Percentiles rank a stretch among this genome's conserved stretches.
Conservation (phyloP, 148 eudicot species). For the Camellia granthamiana region DNA sequence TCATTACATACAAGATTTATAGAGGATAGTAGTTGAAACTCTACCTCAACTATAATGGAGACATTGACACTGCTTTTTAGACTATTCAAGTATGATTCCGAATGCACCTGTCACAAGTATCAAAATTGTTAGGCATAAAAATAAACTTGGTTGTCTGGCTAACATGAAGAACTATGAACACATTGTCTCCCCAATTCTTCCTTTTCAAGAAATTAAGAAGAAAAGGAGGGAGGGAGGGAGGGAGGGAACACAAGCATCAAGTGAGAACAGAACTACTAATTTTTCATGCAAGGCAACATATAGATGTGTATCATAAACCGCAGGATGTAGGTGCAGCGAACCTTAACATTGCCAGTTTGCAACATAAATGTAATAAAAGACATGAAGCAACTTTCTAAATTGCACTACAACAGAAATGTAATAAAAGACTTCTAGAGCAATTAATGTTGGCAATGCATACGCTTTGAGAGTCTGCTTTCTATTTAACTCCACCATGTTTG, state of each 20-base stretch:
- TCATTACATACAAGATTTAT: neutral
- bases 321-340: neutral
- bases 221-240: neutral
- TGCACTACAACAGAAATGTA: neutral
- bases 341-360: neutral
- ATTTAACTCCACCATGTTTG: neutral
- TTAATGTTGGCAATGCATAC: neutral
- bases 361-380: neutral
- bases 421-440: neutral
- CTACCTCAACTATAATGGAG: conserved; percentile 73
- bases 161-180: neutral
- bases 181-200: neutral
- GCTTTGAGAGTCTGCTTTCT: neutral
- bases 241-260: neutral
- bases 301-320: neutral
- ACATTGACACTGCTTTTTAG: conserved; percentile 68
- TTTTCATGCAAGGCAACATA: neutral
- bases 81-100: conserved; percentile 74
- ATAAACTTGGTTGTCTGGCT: neutral
- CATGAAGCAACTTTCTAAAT: conserved; percentile 1
- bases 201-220: neutral
- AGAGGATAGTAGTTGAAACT: neutral
- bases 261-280: neutral
- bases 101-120: conserved; percentile 60
- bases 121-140: conserved; percentile 11